Conservation (phyloP, 2,329 filamentous ascomycete genomes). For the Alternaria rosae region DNA sequence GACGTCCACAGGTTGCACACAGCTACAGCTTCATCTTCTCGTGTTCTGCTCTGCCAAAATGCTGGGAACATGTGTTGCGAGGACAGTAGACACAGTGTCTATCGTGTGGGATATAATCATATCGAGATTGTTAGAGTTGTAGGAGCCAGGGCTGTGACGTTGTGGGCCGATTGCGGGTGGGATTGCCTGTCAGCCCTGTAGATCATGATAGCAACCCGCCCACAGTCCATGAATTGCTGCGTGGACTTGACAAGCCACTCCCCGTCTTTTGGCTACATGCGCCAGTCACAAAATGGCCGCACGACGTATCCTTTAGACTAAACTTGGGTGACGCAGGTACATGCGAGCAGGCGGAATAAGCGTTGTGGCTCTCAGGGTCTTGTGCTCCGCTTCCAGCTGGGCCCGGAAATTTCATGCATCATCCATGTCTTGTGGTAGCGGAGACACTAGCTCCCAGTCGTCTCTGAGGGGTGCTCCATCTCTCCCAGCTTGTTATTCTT, state of each 20-base stretch:
- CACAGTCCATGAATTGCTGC: background rate
- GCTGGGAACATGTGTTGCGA: background rate
- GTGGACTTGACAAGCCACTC: background rate
- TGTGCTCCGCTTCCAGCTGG: constrained; percentile 18
- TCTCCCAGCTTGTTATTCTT: background rate
- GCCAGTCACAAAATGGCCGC: background rate
- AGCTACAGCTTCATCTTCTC: background rate
- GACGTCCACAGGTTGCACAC: background rate
- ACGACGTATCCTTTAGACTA: background rate
- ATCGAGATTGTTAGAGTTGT: background rate
- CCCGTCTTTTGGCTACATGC: background rate
- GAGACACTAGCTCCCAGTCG: constrained; percentile 11
- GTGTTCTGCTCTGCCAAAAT: background rate
- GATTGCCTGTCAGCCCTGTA: background rate
- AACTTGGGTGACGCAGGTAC: constrained; percentile 18
- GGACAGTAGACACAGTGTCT: background rate
- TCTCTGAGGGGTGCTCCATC: background rate
- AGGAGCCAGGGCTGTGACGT: background rate
- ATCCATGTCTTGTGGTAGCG: constrained; percentile 18
- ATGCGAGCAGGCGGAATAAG: constrained; percentile 16
- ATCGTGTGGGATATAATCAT: background rate
- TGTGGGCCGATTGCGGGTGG: background rate
- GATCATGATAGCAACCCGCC: background rate
- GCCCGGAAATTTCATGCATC: constrained; percentile 26
- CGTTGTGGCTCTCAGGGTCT: constrained; percentile 19